phyloP scores from a whole-genome alignment of 768 basidiomycete species.

The Naganishia onofrii region DNA sequence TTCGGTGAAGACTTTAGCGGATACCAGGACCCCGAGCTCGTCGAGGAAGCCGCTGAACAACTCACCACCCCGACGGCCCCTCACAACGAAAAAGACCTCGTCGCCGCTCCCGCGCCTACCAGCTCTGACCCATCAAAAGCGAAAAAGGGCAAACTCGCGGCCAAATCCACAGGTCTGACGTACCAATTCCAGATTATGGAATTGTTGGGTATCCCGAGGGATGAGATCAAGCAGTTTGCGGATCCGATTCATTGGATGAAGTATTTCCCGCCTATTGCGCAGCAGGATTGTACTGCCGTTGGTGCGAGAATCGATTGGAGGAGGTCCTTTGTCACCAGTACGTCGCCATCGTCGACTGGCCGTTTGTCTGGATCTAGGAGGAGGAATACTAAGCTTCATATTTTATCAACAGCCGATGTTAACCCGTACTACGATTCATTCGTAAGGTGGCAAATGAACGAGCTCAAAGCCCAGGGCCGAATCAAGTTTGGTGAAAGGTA shows the following conservation, averaged over 20 bases:
- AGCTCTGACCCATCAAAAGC: constrained; percentile 61
- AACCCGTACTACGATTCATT: constrained; percentile 98
- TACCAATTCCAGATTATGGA: constrained; percentile 99
- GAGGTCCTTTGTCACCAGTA: constrained; percentile 80
- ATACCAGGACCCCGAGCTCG: constrained; percentile 55
- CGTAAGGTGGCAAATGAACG: constrained; percentile 97
- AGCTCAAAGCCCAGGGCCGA: constrained; percentile 76
- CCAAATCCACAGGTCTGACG: constrained; percentile 86
- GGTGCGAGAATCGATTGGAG: constrained; percentile 99
- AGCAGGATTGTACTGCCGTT: constrained; percentile 72
- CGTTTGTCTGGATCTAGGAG: neutral
- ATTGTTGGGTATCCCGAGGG: constrained; percentile 79
- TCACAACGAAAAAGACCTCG: constrained; percentile 53
- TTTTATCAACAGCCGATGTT: constrained; percentile 59
- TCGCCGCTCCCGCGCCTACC: constrained; percentile 39
- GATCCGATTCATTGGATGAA: constrained; percentile 90
- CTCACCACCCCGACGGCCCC: constrained; percentile 45
- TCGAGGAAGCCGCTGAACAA: constrained; percentile 54
- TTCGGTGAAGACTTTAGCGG: constrained; percentile 86
- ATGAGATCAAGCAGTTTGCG: constrained; percentile 92
- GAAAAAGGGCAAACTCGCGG: constrained; percentile 90
- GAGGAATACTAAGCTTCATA: neutral
- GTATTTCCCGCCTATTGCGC: constrained; percentile 94
- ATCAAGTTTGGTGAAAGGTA: constrained; percentile 98
- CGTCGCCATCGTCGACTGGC: constrained; percentile 21